These are phyloP conservation scores for Arthrobotrys sphaeroides DNA, from an alignment of 2,329 filamentous ascomycete species.

Conservation along the genomic window DNA sequence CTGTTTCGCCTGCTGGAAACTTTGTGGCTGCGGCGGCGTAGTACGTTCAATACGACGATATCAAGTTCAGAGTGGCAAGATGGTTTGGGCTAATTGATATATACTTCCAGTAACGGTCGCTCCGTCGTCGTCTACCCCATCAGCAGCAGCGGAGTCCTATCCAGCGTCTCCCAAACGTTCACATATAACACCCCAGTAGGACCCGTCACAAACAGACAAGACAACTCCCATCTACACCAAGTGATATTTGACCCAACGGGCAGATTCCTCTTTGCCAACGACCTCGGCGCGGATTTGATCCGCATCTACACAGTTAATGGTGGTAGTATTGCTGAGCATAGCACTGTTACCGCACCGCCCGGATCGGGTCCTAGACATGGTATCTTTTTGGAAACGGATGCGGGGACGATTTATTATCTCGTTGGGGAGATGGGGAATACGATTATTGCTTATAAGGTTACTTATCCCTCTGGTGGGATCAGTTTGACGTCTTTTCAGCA, in stretches of 20 bases:
- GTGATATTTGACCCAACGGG: slow-evolving; percentile 72
- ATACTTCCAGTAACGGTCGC: slow-evolving; percentile 10
- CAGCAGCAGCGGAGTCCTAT: slow-evolving; percentile 25
- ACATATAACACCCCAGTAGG: slow-evolving; percentile 23
- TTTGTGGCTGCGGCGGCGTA: slow-evolving; percentile 43
- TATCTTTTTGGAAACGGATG: slow-evolving; percentile 25
- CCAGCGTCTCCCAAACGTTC: slow-evolving; percentile 26
- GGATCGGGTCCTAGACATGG: slow-evolving; percentile 73
- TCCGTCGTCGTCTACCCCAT: slow-evolving; percentile 25
- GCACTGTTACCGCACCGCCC: slow-evolving; percentile 63
- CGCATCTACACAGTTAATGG: slow-evolving; percentile 67
- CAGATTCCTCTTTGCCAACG: slow-evolving; percentile 71
- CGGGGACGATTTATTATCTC: slow-evolving; percentile 72
- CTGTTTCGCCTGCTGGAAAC: slow-evolving; percentile 22
- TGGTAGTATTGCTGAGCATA: slow-evolving; percentile 61
- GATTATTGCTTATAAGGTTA: slow-evolving; percentile 68
- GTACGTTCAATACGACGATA: slow-evolving; percentile 8
- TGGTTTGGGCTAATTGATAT: background rate
- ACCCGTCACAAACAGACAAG: slow-evolving; percentile 63
- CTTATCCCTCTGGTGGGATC: slow-evolving; percentile 63
- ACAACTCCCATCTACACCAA: slow-evolving; percentile 71
- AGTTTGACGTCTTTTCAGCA: slow-evolving; percentile 62
- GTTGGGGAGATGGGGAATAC: slow-evolving; percentile 70
- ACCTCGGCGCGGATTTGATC: slow-evolving; percentile 72
- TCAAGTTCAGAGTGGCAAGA: background rate